Base-by-base conservation (phyloP, 805 yeast genomes). In the Yamadazyma laniorum region DNA sequence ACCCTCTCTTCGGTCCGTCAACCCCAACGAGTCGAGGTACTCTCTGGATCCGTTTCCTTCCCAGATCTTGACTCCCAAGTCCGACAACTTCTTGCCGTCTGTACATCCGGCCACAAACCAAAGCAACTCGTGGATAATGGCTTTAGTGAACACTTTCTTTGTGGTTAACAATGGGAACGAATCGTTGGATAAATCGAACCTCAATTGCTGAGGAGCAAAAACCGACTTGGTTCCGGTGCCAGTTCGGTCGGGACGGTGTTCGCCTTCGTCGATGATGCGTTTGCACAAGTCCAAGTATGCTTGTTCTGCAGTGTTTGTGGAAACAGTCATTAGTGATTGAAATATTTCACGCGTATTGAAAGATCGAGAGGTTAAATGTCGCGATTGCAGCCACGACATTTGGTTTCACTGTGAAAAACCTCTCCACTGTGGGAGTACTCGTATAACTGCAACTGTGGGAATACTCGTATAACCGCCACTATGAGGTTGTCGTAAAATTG, bases 11-110 rank as follows among this genome's bases (percentile, higher is more conserved):
- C 96, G 80, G 42, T 85, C 71, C 0, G 74, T 73, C 32, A 93
- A 73, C 1, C 98, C 99, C 25, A 89, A 64, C 3, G 78, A 74
- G 58, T 93, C 97, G 38, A 93, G 68, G 58, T 79, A 93, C 60
- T 88, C 96, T 44, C 97, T 72, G 25, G 95, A 85, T 8, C 98
- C 99, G 59, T 93, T 93, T 13, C 99, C 99, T 60, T 93, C 99
- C 99, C 99, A 93, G 39, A 93, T 93, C 55, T 80, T 90, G n/a
- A 93, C 95, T 25, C 95, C 96, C 49, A 82, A 76, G 3, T 82
- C 95, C 12, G 82, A 67, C 29, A 93, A 67, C 45, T 75, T 70
- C 48, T 82, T 84, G 25, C 93, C 95, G 57, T 91, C 95, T 0
- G 99, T 93, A 45, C 82, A 77, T 1, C 98, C 99, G 3, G 79